These are phyloP conservation scores for Vanilla planifolia DNA, from an alignment of 106 monocot genomes.

Conservation along the genomic window DNA sequence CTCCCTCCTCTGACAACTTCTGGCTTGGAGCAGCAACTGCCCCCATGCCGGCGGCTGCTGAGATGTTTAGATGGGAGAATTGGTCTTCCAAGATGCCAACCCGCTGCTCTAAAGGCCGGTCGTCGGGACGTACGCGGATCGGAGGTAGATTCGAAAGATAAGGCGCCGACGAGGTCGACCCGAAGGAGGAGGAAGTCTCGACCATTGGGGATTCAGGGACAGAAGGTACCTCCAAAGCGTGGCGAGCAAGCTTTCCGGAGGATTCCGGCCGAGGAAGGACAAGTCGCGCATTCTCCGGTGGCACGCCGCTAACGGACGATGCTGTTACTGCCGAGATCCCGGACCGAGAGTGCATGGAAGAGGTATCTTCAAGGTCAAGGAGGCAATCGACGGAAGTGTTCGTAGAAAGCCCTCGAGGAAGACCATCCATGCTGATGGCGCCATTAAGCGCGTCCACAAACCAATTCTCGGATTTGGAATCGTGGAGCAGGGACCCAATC, in stretches of 20 bases:
- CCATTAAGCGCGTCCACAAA: slow-evolving; percentile 94
- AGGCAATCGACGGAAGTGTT: slow-evolving; percentile 74
- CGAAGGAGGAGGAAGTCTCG: slow-evolving; percentile 69
- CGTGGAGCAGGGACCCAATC: slow-evolving; percentile 69
- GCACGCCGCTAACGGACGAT: not conserved
- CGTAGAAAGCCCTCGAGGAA: slow-evolving; percentile 36
- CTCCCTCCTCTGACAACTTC: slow-evolving; percentile 3
- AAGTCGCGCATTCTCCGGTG: slow-evolving; percentile 6
- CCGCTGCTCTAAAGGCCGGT: slow-evolving; percentile 33
- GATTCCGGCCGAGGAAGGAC: slow-evolving; percentile 37
- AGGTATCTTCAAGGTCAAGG: slow-evolving; percentile 77
- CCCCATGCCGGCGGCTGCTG: slow-evolving; percentile 5
- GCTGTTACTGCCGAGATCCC: not conserved
- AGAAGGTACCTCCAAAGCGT: slow-evolving; percentile 48
- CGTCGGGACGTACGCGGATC: slow-evolving; percentile 60
- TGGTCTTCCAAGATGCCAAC: slow-evolving; percentile 47
- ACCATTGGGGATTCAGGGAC: slow-evolving; percentile 76
- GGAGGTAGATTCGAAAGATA: slow-evolving; percentile 77
- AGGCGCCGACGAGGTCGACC: slow-evolving; percentile 66
- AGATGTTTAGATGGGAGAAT: slow-evolving; percentile 50
- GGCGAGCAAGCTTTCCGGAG: slow-evolving; percentile 27
- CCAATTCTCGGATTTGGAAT: slow-evolving; percentile 88
- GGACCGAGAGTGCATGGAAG: slow-evolving; percentile 24
- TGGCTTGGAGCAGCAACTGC: not conserved
- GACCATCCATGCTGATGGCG: slow-evolving; percentile 39